A percentile compares a stretch with the other conserved stretches of the same genome.
Evolutionary conservation across 441 rosid species (phyloP).

Genomic region (Populus trichocarpa): DNA sequence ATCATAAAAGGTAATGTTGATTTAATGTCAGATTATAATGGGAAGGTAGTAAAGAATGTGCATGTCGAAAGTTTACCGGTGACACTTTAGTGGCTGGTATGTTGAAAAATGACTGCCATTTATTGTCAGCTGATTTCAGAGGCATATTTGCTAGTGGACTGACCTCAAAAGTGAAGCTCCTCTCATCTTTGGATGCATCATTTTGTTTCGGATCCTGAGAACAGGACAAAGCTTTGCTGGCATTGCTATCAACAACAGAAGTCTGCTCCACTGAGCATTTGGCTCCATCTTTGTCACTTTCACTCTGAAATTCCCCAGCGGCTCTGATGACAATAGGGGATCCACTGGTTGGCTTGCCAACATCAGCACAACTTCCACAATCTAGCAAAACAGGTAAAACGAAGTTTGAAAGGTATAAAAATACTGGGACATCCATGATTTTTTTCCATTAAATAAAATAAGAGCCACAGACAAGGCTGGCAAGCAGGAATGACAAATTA

Average conservation of each 20-base stretch:
- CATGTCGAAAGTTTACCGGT: constrained; percentile 36
- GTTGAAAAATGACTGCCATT: constrained; percentile 42
- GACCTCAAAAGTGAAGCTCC: constrained; percentile 60
- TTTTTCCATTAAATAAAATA: constrained; percentile 8
- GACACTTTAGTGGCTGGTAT: constrained; percentile 37
- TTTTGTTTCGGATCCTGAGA: constrained; percentile 39
- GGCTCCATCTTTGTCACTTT: constrained; percentile 28
- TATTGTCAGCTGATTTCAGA: constrained; percentile 38
- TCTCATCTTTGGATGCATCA: constrained; percentile 43
- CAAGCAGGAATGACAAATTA: not conserved
- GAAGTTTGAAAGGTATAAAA: constrained; percentile 34
- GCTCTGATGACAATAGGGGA: constrained; percentile 41
- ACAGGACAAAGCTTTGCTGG: constrained; percentile 23
- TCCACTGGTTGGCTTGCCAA: constrained; percentile 39
- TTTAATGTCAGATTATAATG: not conserved
- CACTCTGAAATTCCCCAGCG: constrained; percentile 40
- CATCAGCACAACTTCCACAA: constrained; percentile 33
- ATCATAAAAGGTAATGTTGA: not conserved
- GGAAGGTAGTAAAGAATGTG: not conserved
- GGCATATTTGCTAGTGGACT: constrained; percentile 30
- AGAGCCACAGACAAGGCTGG: not conserved
- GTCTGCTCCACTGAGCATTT: constrained; percentile 34
- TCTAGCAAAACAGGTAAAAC: constrained; percentile 29
- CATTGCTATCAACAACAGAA: constrained; percentile 27
- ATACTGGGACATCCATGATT: constrained; percentile 16